phyloP scores from a whole-genome alignment of 2,329 filamentous ascomycete species.

The Sclerotiophoma versabilis region DNA sequence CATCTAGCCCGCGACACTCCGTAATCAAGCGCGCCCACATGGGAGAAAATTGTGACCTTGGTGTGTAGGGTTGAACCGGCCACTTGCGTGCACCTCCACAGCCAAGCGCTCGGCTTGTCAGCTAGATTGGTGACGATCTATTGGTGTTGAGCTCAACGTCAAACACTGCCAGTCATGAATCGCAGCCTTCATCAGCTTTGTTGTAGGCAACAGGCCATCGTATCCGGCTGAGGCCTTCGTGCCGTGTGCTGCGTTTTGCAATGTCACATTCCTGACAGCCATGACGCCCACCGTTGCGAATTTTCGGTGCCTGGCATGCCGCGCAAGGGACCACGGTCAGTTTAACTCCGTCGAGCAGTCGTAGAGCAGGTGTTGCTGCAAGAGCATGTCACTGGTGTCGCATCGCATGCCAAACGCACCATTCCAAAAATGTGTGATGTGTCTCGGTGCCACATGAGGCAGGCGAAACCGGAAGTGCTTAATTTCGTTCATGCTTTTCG shows the following conservation, averaged over 20 bases:
- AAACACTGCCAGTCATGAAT: constrained; percentile 16
- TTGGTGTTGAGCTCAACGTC: constrained; percentile 19
- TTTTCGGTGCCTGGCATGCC: constrained; percentile 11
- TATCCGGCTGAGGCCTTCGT: neutral
- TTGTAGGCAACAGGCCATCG: constrained; percentile 5
- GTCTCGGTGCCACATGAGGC: constrained; percentile 15
- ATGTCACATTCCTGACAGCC: constrained; percentile 11
- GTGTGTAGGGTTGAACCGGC: constrained; percentile 17
- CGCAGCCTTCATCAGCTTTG: constrained; percentile 1
- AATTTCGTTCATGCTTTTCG: constrained; percentile 9
- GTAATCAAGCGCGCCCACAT: constrained; percentile 29
- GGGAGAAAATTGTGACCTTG: constrained; percentile 12
- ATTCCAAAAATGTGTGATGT: constrained; percentile 2
- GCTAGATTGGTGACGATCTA: constrained; percentile 1
- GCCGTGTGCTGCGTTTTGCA: constrained; percentile 11
- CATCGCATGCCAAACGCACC: constrained; percentile 2
- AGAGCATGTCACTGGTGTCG: constrained; percentile 6
- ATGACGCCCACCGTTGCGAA: constrained; percentile 7
- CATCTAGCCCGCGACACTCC: constrained; percentile 25
- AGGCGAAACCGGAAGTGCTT: constrained; percentile 6
- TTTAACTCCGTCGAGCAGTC: neutral
- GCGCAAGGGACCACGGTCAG: constrained; percentile 5
- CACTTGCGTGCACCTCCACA: constrained; percentile 22
- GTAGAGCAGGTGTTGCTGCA: constrained; percentile 2
- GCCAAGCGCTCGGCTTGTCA: constrained; percentile 14